Percentiles rank a stretch among this genome's conserved stretches.
Conservation (phyloP, 495 filamentous ascomycete genomes). For the Bathelium albidoporum region DNA sequence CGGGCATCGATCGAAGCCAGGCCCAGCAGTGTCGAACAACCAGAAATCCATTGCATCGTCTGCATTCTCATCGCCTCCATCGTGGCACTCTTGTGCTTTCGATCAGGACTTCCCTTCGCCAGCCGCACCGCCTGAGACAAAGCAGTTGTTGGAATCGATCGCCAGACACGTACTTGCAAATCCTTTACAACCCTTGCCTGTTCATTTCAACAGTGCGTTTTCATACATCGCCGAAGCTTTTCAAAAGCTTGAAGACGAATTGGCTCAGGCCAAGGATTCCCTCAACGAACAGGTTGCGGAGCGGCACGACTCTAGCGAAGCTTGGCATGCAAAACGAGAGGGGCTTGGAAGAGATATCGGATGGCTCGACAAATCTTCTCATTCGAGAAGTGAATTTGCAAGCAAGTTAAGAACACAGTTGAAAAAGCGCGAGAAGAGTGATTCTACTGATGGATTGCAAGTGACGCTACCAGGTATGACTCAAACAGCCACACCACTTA, state of each 20-base stretch:
- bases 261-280: conserved; percentile 12
- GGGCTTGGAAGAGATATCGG: conserved; percentile 25
- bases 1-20: neutral
- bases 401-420: neutral
- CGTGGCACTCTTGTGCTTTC: neutral
- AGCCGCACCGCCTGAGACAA: neutral
- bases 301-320: conserved; percentile 13
- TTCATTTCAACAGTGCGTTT: conserved; percentile 22
- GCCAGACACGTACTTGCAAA: conserved; percentile 1
- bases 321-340: conserved; percentile 18
- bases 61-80: neutral
- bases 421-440: neutral
- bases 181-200: conserved; percentile 17
- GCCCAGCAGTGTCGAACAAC: neutral
- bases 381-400: neutral
- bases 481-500: neutral
- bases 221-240: conserved; percentile 28
- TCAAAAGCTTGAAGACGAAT: conserved; percentile 19
- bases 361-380: conserved; percentile 17
- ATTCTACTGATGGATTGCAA: neutral
- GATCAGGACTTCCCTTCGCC: neutral
- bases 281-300: conserved; percentile 7
- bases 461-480: neutral
- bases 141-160: neutral
- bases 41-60: neutral